Conservation (phyloP, 2,329 filamentous ascomycete species). For the Fusarium torreyae region DNA sequence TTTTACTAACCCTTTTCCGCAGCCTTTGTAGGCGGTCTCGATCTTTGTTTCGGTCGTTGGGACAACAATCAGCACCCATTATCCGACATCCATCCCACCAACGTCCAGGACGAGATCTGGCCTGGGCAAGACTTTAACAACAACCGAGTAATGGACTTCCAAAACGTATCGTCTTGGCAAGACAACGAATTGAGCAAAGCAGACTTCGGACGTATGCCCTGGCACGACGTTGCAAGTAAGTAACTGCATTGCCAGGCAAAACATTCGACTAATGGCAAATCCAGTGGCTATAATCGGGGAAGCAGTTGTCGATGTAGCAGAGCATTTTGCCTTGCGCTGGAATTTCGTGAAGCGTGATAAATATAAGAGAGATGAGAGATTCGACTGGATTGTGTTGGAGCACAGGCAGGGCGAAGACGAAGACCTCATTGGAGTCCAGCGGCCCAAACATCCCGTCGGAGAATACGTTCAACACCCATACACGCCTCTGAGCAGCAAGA, state of each 20-base stretch:
- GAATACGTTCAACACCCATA: constrained; percentile 88
- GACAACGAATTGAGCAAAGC: constrained; percentile 92
- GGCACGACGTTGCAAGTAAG: constrained; percentile 85
- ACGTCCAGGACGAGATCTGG: constrained; percentile 87
- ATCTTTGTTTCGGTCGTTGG: constrained; percentile 97
- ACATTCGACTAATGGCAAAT: background rate
- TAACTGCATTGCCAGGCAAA: too few relatives aligned
- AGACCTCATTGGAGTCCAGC: constrained; percentile 88
- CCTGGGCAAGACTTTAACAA: constrained; percentile 99
- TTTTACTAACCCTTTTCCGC: too few relatives aligned
- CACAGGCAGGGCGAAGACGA: constrained; percentile 84
- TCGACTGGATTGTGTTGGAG: constrained; percentile 87
- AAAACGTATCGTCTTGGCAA: constrained; percentile 92
- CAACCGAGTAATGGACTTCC: constrained; percentile 95
- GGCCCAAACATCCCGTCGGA: constrained; percentile 90
- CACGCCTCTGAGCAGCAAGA: constrained; percentile 77
- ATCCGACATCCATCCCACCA: constrained; percentile 88
- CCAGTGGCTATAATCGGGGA: constrained; percentile 81
- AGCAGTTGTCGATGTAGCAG: constrained; percentile 78
- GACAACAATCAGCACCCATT: constrained; percentile 88
- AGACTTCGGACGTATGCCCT: constrained; percentile 95
- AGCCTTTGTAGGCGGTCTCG: constrained; percentile 94
- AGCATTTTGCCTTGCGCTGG: constrained; percentile 95
- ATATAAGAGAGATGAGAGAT: constrained; percentile 89
- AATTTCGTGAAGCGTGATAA: constrained; percentile 98